Evolutionary conservation across 495 filamentous ascomycete genomes (phyloP).

Genomic region (Penicillium dipodomyicola): DNA sequence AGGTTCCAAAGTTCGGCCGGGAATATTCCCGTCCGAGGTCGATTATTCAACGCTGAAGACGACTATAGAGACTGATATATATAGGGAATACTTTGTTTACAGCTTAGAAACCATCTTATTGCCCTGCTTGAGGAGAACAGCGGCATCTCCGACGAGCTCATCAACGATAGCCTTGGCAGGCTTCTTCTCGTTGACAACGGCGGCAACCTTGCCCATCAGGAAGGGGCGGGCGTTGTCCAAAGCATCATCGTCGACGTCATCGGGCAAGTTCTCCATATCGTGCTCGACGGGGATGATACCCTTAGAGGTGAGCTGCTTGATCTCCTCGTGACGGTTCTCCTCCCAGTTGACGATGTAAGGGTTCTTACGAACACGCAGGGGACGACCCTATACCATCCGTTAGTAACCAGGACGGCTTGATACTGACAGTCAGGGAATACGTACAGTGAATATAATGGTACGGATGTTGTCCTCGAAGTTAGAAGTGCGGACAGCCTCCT

Average conservation of each 20-base stretch:
- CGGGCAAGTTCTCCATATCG: conserved; percentile 81
- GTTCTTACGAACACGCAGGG: conserved; percentile 89
- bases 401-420: conserved; percentile 14
- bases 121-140: conserved; percentile 63
- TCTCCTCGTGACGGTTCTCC: conserved; percentile 80
- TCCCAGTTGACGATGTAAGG: conserved; percentile 95
- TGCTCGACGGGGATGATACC: conserved; percentile 90
- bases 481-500: conserved; percentile 91
- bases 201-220: conserved; percentile 95
- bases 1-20: neutral
- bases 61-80: conserved; percentile 12
- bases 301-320: conserved; percentile 84
- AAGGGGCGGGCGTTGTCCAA: conserved; percentile 90
- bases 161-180: conserved; percentile 89
- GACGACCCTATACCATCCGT: conserved; percentile 62
- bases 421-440: conserved; percentile 13
- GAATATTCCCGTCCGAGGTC: neutral
- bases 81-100: conserved; percentile 39
- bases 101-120: conserved; percentile 65
- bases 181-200: conserved; percentile 92
- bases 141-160: conserved; percentile 86
- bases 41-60: conserved; percentile 12
- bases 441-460: conserved; percentile 93
- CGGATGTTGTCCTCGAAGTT: conserved; percentile 92
- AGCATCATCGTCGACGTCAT: conserved; percentile 70